A percentile compares a stretch with the other conserved stretches of the same genome.
Conservation (phyloP, 768 basidiomycete species). For the Auricularia cornea region DNA sequence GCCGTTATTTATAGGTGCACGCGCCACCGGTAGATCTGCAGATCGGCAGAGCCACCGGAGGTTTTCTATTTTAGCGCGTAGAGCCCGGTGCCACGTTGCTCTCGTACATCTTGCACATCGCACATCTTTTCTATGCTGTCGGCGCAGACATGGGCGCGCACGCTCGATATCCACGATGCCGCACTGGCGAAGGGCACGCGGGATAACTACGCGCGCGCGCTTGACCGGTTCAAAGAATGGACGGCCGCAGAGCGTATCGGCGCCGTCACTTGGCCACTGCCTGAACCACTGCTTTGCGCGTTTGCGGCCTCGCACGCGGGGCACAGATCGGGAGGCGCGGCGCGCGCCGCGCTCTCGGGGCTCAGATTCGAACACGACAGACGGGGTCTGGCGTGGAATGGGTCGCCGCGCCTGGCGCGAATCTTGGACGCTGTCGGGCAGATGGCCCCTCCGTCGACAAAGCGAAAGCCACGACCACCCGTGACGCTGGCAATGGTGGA, state of each 20-base stretch:
- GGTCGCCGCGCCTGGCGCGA: not conserved
- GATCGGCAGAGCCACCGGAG: no score
- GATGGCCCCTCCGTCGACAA: not conserved
- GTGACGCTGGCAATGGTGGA: conserved; percentile 27
- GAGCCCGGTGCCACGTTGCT: not conserved
- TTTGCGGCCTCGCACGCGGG: not conserved
- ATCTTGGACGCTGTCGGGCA: not conserved
- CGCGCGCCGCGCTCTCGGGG: not conserved
- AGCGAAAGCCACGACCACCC: conserved; percentile 17
- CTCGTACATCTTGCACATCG: not conserved
- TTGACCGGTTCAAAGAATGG: not conserved
- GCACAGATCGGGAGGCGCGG: not conserved
- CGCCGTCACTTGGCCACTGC: not conserved
- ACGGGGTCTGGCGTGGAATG: not conserved
- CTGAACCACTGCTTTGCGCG: not conserved
- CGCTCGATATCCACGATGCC: not conserved
- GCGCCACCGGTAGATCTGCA: no score
- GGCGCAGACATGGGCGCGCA: not conserved
- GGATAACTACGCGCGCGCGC: not conserved
- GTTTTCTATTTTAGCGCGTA: no score
- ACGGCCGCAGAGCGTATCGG: not conserved
- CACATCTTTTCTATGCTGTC: not conserved
- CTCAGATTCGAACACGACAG: not conserved
- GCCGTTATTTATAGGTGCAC: no score
- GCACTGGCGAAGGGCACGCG: not conserved